phyloP scores from a whole-genome alignment of 139 green algal species.

The Tetradesmus lagerheimii region DNA sequence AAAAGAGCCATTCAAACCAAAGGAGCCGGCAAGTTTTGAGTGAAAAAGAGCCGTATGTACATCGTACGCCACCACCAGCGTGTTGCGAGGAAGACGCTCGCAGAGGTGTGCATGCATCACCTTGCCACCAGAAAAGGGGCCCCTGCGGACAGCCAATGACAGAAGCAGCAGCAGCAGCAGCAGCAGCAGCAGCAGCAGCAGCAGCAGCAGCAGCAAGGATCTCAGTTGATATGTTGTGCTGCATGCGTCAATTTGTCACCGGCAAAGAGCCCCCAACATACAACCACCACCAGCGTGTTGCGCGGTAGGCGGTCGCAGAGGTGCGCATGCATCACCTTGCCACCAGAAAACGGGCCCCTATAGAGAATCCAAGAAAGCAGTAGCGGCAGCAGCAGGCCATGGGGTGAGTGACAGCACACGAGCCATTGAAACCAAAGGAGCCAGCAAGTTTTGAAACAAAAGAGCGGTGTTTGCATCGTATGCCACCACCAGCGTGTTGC shows the following conservation, averaged over 20 bases:
- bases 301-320: conserved; percentile 43
- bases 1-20: no score
- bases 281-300: conserved; percentile 42
- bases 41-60: no score
- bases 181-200: background rate
- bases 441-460: no score
- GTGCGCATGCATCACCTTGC: conserved; percentile 44
- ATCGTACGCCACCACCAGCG: conserved; percentile 45
- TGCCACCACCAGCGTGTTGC: conserved; percentile 44
- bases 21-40: no score
- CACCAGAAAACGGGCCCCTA: conserved; percentile 31
- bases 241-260: conserved; percentile 42
- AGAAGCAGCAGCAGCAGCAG: background rate
- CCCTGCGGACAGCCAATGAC: background rate
- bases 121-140: conserved; percentile 40
- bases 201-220: background rate
- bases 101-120: conserved; percentile 44
- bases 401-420: no score
- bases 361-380: background rate
- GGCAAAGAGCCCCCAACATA: conserved; percentile 21
- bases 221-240: no score
- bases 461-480: no score
- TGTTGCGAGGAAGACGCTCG: conserved; percentile 43
- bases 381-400: background rate
- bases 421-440: no score